Evolutionary conservation across 495 filamentous ascomycete species (phyloP), one percentile per base, ranked within the genome.

Genomic region (Neurospora tetrasperma): DNA sequence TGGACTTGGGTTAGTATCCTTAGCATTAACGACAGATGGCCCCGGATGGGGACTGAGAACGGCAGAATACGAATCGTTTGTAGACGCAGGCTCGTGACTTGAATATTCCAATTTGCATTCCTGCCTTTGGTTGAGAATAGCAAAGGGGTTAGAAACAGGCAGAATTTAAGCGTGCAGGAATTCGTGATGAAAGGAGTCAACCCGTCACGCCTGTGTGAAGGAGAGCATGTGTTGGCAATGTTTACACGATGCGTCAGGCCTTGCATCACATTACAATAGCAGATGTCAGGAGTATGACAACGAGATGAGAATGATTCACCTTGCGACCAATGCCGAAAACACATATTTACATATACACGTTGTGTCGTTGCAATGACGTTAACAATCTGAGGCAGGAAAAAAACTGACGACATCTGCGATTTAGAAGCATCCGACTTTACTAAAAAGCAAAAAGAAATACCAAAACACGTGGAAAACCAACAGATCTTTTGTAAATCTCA

Each of bases 1-100:
- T 78, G 78, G 75, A 78, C 38, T 70, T 76, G 71, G 62, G 70
- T 4, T 68, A 69, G 18, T 23, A 46, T 0, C 7, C 1, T 66
- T 3, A 27, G 35, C 5, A 31, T 38, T 14, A 0, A 66, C 35
- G 54, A 66, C 7, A 18, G 54, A 14, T 27, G 48, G 20, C 27
- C 20, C 20, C 48, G n/a, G 48, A 59, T 59, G 20, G 20, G 48
- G 48, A 27, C 48, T 59, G n/a, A 27, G 11, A 27, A 59, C 20
- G 10, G 27, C 35, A 27, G 27, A 54, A 12, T 54, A 11, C 23
- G 48, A 27, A 59, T 59, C 23, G 48, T 12, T 59, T 59, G 48
- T 27, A 59, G 11, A 59, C 48, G 11, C 11, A 14, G 20, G 48
- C 6, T 59, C 48, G 20, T 59, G 48, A 23, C 23, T 27, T 23